Percentiles rank a stretch among this genome's conserved stretches.
Evolutionary conservation across 2,329 filamentous ascomycete species (phyloP).

Genomic region (Cytospora mali): DNA sequence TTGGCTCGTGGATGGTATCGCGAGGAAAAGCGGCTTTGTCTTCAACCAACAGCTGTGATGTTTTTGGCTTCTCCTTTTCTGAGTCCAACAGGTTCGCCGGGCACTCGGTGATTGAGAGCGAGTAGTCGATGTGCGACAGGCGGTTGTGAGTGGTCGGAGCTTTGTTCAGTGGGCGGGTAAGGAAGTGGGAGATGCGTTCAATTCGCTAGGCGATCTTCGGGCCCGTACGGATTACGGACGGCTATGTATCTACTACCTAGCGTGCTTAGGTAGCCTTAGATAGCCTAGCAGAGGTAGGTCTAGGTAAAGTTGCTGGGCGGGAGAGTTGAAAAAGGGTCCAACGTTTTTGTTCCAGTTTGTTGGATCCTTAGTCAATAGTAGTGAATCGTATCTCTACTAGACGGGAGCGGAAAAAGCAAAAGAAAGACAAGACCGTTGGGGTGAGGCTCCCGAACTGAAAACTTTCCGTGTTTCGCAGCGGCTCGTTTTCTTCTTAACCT

Average conservation of each 20-base stretch:
- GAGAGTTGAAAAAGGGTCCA: not conserved
- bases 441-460: not conserved
- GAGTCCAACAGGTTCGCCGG: conserved; percentile 1
- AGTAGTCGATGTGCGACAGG: conserved; percentile 34
- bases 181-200: conserved; percentile 36
- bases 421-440: not conserved
- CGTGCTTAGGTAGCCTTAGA: not conserved
- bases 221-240: conserved; percentile 5
- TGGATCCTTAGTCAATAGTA: not conserved
- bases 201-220: conserved; percentile 39
- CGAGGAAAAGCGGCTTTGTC: conserved; percentile 1
- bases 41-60: conserved; percentile 3
- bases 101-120: conserved; percentile 33
- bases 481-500: no score
- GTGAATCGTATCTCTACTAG: not conserved
- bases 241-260: conserved; percentile 2
- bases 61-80: conserved; percentile 2
- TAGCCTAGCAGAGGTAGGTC: no score
- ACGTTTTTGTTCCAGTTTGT: not conserved
- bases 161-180: conserved; percentile 40
- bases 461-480: not conserved
- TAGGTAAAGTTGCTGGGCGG: not conserved
- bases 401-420: not conserved
- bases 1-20: not conserved
- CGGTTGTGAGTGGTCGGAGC: conserved; percentile 43